Evolutionary conservation across 139 green algal species (phyloP), one percentile per base, ranked within the genome.

Genomic region (Auxenochlorella pyrenoidosa): DNA sequence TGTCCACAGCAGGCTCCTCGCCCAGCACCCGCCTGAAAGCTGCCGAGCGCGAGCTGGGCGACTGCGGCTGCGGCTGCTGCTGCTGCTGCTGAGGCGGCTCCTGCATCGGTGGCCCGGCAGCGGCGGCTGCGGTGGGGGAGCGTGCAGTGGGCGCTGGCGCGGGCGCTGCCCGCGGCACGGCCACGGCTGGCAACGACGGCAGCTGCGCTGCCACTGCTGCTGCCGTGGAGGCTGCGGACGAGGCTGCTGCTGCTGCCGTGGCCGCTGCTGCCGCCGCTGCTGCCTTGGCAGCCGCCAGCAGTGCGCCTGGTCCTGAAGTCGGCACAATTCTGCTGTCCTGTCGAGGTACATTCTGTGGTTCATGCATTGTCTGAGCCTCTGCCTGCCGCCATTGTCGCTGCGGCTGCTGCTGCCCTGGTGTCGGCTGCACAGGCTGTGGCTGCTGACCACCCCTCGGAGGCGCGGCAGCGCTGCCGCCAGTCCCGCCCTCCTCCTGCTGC

Each of bases 1-100:
- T 34, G 75, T 96, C 90, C 1, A 98, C 93, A 18, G 47, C 59
- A 84, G 75, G 43, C 44, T 36, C 79, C 38, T 40, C 44, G 19
- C 19, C 68, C 1, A 90, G 72, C 38, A 60, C 38, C 58, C 72
- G 44, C 30, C 36, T 4, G 63, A 85, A 86, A 22, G 80, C 60
- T 32, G 40, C 2, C 16, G 73, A 43, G 13, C 63, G 80, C 38
- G 60, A 32, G 15, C 30, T 24, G 19, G 79, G 77, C 5, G 79
- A 40, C 58, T 28, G 54, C 36, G 73, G 73, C 73, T 80, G 73
- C 40, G 13, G 75, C 75, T 43, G 75, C 75, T 58, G 40, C 72
- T 78, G 75, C 75, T 80, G 40, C 72, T 78, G 41, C 75, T 60
- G 38, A 19, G 38, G 72, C 1, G 30, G 15, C 34, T 22, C 16